A percentile compares a stretch with the other conserved stretches of the same genome.
These are phyloP conservation scores for Pichia sp. DNA, from an alignment of 1,139 yeast genomes.

Conservation along the genomic window DNA sequence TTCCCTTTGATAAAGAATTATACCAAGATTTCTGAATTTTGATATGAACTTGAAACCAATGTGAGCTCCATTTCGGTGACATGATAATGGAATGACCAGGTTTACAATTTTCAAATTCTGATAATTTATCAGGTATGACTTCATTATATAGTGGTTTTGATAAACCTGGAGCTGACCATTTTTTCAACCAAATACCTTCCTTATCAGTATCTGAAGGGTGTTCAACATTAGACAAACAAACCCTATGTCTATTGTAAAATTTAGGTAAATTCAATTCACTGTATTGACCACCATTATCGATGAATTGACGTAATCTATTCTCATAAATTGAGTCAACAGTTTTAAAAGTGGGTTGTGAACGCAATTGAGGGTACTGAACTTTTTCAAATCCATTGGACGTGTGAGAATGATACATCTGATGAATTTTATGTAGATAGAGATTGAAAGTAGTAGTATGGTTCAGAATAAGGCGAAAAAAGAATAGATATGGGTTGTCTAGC, in stretches of 20 bases:
- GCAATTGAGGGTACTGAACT: slow-evolving; percentile 33
- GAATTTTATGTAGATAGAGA: background rate
- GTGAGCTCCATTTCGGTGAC: slow-evolving; percentile 87
- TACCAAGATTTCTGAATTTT: slow-evolving; percentile 58
- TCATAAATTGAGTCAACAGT: slow-evolving; percentile 77
- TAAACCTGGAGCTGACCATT: slow-evolving; percentile 63
- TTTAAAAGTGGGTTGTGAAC: slow-evolving; percentile 69
- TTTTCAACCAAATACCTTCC: slow-evolving; percentile 41
- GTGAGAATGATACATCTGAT: slow-evolving; percentile 2
- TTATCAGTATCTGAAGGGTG: slow-evolving; percentile 16
- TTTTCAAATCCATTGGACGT: slow-evolving; percentile 1
- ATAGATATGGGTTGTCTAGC: too few species aligned
- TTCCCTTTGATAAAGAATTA: slow-evolving; percentile 11
- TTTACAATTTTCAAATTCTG: slow-evolving; percentile 51
- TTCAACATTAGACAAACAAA: slow-evolving; percentile 31
- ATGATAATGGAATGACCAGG: slow-evolving; percentile 72
- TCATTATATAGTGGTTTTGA: slow-evolving; percentile 72
- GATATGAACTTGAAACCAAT: slow-evolving; percentile 75
- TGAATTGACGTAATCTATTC: slow-evolving; percentile 73
- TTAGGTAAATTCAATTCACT: slow-evolving; percentile 67
- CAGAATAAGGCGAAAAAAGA: too few species aligned
- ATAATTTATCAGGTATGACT: slow-evolving; percentile 42
- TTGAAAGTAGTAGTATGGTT: too few species aligned
- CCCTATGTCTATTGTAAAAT: slow-evolving; percentile 59
- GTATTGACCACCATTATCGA: slow-evolving; percentile 66